Evolutionary conservation across 2,329 filamentous ascomycete species (phyloP), one percentile per base, ranked within the genome.

Genomic region (Clarireedia paspali): DNA sequence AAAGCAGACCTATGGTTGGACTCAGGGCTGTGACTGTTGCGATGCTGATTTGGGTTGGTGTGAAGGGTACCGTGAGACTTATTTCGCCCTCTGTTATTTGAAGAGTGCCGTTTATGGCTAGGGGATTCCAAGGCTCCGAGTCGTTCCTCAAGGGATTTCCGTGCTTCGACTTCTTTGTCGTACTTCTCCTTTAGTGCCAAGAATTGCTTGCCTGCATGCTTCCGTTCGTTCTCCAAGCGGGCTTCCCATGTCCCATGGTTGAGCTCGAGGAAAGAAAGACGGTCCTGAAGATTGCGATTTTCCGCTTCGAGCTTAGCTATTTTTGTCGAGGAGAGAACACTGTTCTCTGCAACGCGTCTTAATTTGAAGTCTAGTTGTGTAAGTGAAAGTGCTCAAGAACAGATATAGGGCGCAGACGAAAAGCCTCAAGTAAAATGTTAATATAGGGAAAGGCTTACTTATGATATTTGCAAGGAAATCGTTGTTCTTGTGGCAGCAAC

Each of bases 401-500:
- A 12, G 30, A 34, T 34, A 10, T 34, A 12, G 30, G 30, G 5
- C 30, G 10, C 30, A 34, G 9, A 9, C 10, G 30, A 34, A 34
- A 12, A 14, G 20, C 4, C 30, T 34, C 30, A 12, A 20, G 20
- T 20, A 20, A 12, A 34, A 34, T 12, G 30, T 12, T 34, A 9
- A 34, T 12, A 34, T 34, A 12, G 30, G n/a, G 14, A 36, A 7
- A 20, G 2, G 24, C 57, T 63, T 67, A 61, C 76, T 74, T 64
- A 73, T 67, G 7, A 67, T 61, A 34, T 66, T 62, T 3, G 67
- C 67, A 38, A 73, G 48, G n/a, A 64, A 63, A 0, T 63, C 59
- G 40, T 59, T 65, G 49, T 71, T 70, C 60, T 72, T 76, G 38
- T 70, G 68, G 63, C 76, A 78, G 61, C 75, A 77, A 20, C 66